Evolutionary conservation across 176 grass and related monocot species (phyloP), one percentile per base, ranked within the genome.

Genomic region (Oryza officinalis): DNA sequence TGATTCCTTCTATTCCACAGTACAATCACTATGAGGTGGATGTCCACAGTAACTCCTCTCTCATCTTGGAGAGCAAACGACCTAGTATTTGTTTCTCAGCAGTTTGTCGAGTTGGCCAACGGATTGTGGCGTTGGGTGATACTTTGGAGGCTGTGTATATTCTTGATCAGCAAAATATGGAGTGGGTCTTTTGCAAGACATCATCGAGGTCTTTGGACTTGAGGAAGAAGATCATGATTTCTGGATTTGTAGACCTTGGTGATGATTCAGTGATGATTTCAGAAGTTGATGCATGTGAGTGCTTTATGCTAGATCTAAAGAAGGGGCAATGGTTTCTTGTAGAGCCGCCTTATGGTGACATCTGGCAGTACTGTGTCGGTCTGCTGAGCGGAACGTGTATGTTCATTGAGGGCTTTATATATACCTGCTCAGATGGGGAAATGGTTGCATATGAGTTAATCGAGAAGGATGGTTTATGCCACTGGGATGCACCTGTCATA

Each of bases 361-460:
- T 27, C 25, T 77, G 74, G 74, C 32, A 37, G 20, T 23, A 33
- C 37, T 13, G 25, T 25, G 33, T 26, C 26, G 38, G 59, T 18
- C 74, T 75, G 1, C 28, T 75, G 40, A 50, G 31, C 20, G 74
- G 65, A 33, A 77, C 17, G 25, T 83, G 49, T 74, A 70, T 85
- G 18, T 85, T 70, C 25, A 26, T 2, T 0, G 35, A 70, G 33
- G 83, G 74, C 43, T 77, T 77, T 18, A 18, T 85, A 26, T 85
- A 85, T 38, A 15, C 82, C 33, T 77, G 27, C n/a, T 69, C 32
- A 57, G 10, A 69, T 23, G 1, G 3, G 11, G n/a, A 47, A 18
- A 74, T 85, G 4, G 20, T 37, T 10, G 74, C 83, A 2, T 85
- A 23, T 61, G 74, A 85, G 65, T 18, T 77, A 26, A 22, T 45